Percentiles rank a stretch among this genome's conserved stretches.
These are phyloP conservation scores for Microbotryomycetes sp. DNA, from an alignment of 1,284 basidiomycete species.

Conservation along the genomic window DNA sequence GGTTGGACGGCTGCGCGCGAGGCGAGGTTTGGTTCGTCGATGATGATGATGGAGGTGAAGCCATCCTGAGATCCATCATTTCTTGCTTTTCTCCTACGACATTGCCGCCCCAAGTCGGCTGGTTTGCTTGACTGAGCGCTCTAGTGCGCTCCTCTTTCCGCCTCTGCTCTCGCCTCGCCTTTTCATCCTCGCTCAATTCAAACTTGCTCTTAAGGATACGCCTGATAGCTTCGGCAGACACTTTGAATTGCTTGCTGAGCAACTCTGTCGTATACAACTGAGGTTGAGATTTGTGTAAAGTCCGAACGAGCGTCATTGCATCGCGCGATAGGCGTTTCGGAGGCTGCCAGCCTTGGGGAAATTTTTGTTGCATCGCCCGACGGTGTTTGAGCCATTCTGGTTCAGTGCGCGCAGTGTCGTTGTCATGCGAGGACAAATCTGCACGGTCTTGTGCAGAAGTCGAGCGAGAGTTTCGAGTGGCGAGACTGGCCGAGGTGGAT, in stretches of 20 bases:
- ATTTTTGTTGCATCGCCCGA: conserved; percentile 17
- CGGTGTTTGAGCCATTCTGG: conserved; percentile 22
- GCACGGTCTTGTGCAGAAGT: too few relatives aligned
- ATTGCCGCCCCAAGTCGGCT: conserved; percentile 2
- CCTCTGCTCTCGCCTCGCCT: conserved; percentile 45
- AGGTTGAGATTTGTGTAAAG: conserved; percentile 63
- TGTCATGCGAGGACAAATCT: not conserved
- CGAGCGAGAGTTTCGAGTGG: too few relatives aligned
- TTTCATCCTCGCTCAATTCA: conserved; percentile 48
- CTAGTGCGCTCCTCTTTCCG: conserved; percentile 42
- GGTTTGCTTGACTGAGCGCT: not conserved
- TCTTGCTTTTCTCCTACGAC: conserved; percentile 5
- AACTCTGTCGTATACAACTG: conserved; percentile 59
- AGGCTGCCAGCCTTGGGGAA: conserved; percentile 58
- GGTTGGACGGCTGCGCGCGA: too few relatives aligned
- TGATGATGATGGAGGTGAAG: too few relatives aligned
- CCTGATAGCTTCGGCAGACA: conserved; percentile 77
- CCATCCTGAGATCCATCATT: conserved; percentile 1
- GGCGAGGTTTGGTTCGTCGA: too few relatives aligned
- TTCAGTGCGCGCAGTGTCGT: too few relatives aligned
- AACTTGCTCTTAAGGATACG: conserved; percentile 76
- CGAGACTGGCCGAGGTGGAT: too few relatives aligned
- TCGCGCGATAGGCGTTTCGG: conserved; percentile 79
- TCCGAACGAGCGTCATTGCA: conserved; percentile 77
- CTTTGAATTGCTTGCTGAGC: conserved; percentile 68